These are phyloP conservation scores for Apiospora marii DNA, from an alignment of 2,329 filamentous ascomycete species.

Conservation along the genomic window DNA sequence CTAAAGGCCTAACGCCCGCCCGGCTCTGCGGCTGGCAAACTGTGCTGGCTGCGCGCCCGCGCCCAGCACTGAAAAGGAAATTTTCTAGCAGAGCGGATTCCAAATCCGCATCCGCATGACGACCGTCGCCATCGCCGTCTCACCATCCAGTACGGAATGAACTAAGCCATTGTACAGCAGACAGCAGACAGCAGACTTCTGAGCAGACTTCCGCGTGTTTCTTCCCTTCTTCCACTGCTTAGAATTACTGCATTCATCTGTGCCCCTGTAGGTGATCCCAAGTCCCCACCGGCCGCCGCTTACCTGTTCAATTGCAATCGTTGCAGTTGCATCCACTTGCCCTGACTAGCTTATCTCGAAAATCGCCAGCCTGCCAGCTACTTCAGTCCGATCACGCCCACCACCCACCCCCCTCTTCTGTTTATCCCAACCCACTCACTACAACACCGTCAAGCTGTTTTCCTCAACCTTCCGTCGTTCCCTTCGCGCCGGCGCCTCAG, in stretches of 20 bases:
- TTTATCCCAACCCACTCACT: not conserved
- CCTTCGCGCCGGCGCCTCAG: constrained; percentile 75
- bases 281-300: not conserved
- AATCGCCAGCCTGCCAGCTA: not conserved
- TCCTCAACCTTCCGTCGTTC: constrained; percentile 80
- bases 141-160: not conserved
- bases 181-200: too few species aligned
- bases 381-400: constrained; percentile 14
- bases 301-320: not conserved
- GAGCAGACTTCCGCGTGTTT: too few species aligned
- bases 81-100: not conserved
- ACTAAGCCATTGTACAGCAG: not conserved
- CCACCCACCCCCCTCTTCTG: not conserved
- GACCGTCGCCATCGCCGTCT: not conserved
- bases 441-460: constrained; percentile 83
- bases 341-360: constrained; percentile 13
- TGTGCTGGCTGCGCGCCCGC: too few species aligned
- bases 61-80: not conserved
- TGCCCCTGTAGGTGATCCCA: not conserved
- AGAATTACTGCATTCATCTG: too few species aligned
- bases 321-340: not conserved
- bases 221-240: not conserved
- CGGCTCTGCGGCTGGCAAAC: too few species aligned
- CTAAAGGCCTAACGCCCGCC: too few species aligned
- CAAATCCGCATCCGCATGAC: not conserved